phyloP scores from a whole-genome alignment of 331 rosid genomes.

The Malus hybrid region DNA sequence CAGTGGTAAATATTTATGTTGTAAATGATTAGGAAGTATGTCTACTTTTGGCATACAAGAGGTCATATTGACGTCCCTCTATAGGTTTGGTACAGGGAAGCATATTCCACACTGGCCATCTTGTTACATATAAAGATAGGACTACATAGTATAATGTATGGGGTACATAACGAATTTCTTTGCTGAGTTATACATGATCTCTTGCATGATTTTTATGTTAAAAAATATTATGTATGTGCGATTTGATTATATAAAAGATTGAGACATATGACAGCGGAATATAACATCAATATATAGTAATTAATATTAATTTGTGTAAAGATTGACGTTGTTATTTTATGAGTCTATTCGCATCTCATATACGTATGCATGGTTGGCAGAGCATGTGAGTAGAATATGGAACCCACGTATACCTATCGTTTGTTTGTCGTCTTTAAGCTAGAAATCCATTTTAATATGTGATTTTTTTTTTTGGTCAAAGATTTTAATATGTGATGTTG shows the following conservation, averaged over 20 bases:
- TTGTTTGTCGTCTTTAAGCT: too few relatives aligned
- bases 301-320: neutral
- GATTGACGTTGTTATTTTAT: neutral
- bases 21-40: neutral
- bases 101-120: neutral
- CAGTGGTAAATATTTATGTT: neutral
- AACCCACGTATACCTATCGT: too few relatives aligned
- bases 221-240: neutral
- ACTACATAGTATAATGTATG: neutral
- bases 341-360: slow-evolving; percentile 4
- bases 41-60: neutral
- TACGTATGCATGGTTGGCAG: slow-evolving; percentile 25
- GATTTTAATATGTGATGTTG: too few relatives aligned
- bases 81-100: neutral
- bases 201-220: neutral
- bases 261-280: neutral
- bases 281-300: neutral
- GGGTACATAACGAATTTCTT: slow-evolving; percentile 8
- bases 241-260: neutral
- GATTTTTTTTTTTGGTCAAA: too few relatives aligned
- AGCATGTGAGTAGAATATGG: neutral
- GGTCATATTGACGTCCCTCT: neutral
- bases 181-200: neutral
- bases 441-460: too few relatives aligned
- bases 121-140: neutral